Percentiles rank a stretch among this genome's conserved stretches.
phyloP scores from a whole-genome alignment of 495 filamentous ascomycete genomes.

The Umbilicaria muhlenbergii region DNA sequence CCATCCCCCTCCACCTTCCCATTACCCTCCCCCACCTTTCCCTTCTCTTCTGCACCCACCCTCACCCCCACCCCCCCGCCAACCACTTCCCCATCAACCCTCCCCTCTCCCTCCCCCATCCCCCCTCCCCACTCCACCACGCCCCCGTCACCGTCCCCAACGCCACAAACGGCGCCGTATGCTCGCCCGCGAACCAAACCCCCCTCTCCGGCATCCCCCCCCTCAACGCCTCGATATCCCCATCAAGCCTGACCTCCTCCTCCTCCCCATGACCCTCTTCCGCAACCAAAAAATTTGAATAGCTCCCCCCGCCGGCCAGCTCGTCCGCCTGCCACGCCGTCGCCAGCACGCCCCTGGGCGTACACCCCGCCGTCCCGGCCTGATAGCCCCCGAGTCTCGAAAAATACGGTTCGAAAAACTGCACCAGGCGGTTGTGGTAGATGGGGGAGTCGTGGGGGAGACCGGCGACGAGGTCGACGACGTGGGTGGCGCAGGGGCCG shows the following conservation, averaged over 20 bases:
- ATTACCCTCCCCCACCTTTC: too few species aligned
- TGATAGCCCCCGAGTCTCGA: slow-evolving; percentile 43
- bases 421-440: slow-evolving; percentile 30
- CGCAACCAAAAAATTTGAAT: slow-evolving; percentile 69
- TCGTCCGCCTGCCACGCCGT: slow-evolving; percentile 76
- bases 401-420: slow-evolving; percentile 61
- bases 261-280: slow-evolving; percentile 40
- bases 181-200: slow-evolving; percentile 88
- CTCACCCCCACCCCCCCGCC: too few species aligned
- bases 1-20: too few species aligned
- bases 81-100: slow-evolving; percentile 15
- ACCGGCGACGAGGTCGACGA: slow-evolving; percentile 27
- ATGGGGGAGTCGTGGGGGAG: slow-evolving; percentile 14
- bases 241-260: slow-evolving; percentile 35
- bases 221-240: slow-evolving; percentile 59
- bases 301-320: slow-evolving; percentile 77
- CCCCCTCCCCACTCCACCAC: slow-evolving; percentile 81
- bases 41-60: background rate
- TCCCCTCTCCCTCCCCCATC: slow-evolving; percentile 39
- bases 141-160: slow-evolving; percentile 79
- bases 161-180: slow-evolving; percentile 81
- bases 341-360: slow-evolving; percentile 43
- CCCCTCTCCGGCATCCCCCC: slow-evolving; percentile 50
- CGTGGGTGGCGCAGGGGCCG: slow-evolving; percentile 39
- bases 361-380: slow-evolving; percentile 34